These are phyloP conservation scores for Tanacetum coccineum DNA, from an alignment of 129 eudicot genomes.

Conservation along the genomic window DNA sequence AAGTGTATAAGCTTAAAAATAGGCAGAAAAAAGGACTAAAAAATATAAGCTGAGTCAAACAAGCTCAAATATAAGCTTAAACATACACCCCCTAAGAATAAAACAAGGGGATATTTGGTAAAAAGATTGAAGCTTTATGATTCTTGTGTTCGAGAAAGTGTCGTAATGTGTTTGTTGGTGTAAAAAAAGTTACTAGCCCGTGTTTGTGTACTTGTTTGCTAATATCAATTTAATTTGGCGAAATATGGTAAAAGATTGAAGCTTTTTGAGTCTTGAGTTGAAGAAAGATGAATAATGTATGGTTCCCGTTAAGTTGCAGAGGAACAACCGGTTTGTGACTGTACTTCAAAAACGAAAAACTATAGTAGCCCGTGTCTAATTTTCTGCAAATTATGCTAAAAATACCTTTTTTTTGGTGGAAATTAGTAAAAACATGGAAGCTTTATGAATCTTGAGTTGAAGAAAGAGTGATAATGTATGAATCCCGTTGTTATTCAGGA, in stretches of 20 bases:
- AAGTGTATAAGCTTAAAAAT: too few species aligned
- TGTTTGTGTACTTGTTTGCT: neutral
- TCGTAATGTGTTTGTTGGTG: neutral
- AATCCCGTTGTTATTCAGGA: constrained; percentile 38
- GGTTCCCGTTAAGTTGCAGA: neutral
- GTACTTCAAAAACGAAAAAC: neutral
- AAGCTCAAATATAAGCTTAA: too few species aligned
- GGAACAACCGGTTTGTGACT: too few species aligned
- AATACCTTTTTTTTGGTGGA: neutral
- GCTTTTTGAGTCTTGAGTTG: neutral
- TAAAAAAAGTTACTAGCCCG: neutral
- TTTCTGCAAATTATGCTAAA: neutral
- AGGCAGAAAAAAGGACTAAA: too few species aligned
- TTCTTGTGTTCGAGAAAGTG: too few species aligned
- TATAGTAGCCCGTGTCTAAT: neutral
- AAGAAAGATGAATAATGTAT: neutral
- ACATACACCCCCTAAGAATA: too few species aligned
- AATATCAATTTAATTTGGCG: neutral
- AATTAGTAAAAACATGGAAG: neutral
- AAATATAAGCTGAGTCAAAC: too few species aligned
- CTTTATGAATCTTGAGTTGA: neutral
- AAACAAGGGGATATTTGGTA: too few species aligned
- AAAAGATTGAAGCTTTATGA: too few species aligned
- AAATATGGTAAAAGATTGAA: neutral
- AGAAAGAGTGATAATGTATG: neutral